Evolutionary conservation across 1,139 yeast genomes (phyloP), one percentile per base, ranked within the genome.

Genomic region (Nakaseomyces bracarensis): DNA sequence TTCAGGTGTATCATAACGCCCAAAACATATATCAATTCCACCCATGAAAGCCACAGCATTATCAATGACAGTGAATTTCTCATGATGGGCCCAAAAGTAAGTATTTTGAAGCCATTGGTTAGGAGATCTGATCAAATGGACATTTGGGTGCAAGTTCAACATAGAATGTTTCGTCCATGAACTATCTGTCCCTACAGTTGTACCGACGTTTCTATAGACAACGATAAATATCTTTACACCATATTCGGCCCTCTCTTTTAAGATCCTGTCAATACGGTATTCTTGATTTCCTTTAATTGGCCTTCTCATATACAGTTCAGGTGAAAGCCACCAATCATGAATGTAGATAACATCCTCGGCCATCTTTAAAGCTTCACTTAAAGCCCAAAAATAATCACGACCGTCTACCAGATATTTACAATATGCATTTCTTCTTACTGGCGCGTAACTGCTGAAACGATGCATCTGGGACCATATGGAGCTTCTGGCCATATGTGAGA

Each of bases 71-170:
- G 93, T 79, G 44, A 93, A 65, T 58, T 93, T 93, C 60, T 93
- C 99, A 64, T 93, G 99, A 67, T 93, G 99, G 0, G 99, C 98
- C 98, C 98, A 93, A 61, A 93, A 93, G 55, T 79, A 85, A 0
- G 95, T 87, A 55, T 89, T 87, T 60, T 91, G 97, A 43, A 86
- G 68, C 59, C 93, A 75, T 61, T 93, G 99, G 53, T 91, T 89
- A 3, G 99, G 99, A 1, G 97, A 89, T 53, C 99, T 75, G 50
- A 91, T 76, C 15, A 91, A 89, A 63, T 84, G 91, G 44, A 93
- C 78, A 56, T 93, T 93, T 22, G 79, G 82, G 60, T 89, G 87
- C 42, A 93, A 68, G 42, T 84, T 89, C 42, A 93, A 69, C 56
- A 93, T 70, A 0, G 96, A 86, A 57, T 91, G 96, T 55, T 93